Evolutionary conservation across 2,329 filamentous ascomycete genomes (phyloP).

Genomic region (Botrytis porri): DNA sequence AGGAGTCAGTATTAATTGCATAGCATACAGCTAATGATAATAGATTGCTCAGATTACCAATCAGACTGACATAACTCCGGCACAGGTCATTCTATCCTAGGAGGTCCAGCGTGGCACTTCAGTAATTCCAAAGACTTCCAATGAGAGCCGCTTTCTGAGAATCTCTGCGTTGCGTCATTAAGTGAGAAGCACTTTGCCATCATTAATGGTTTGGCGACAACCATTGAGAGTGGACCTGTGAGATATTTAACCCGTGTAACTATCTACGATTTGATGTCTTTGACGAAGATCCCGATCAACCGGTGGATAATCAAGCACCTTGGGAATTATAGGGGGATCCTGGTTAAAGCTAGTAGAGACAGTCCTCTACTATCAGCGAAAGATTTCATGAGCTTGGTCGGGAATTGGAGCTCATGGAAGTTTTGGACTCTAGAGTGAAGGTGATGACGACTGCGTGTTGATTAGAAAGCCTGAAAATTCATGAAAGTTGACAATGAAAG

Average conservation of each 20-base stretch:
- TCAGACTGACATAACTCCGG: background rate
- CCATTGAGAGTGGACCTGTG: background rate
- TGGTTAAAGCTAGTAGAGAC: background rate
- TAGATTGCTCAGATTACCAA: background rate
- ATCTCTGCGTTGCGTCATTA: background rate
- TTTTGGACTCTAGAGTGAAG: too few species aligned
- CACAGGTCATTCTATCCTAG: background rate
- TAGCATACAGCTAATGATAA: background rate
- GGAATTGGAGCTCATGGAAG: background rate
- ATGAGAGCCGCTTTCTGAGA: background rate
- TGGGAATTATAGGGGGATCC: background rate
- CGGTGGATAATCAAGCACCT: background rate
- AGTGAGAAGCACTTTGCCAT: background rate
- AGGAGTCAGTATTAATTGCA: too few species aligned
- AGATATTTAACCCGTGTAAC: background rate
- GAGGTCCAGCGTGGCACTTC: background rate
- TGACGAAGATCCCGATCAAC: background rate
- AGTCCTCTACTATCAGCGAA: background rate
- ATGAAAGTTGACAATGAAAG: too few species aligned
- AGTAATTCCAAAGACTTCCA: background rate
- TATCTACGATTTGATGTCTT: background rate
- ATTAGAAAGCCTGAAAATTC: too few species aligned
- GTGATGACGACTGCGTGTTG: too few species aligned
- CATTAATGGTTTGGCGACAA: background rate
- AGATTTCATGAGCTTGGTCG: background rate